These are phyloP conservation scores for Elymus sibiricus DNA, from an alignment of 176 grass and related monocot species.

Conservation along the genomic window DNA sequence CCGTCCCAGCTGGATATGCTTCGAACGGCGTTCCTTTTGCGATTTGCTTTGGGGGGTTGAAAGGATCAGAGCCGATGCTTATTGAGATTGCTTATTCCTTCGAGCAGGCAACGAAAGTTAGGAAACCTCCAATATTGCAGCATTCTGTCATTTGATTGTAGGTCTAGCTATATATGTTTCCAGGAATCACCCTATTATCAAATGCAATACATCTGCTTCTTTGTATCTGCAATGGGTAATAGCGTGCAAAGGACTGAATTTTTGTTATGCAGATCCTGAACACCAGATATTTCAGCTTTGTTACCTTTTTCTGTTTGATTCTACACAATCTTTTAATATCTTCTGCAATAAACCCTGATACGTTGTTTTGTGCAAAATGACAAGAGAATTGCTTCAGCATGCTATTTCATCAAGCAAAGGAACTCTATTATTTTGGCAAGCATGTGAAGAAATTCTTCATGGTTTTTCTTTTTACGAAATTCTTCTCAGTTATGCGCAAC, in stretches of 20 bases:
- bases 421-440: not conserved
- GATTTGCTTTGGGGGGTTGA: conserved; percentile 70
- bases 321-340: no score
- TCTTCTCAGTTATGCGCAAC: not conserved
- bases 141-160: conserved; percentile 35
- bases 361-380: not conserved
- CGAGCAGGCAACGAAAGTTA: conserved; percentile 62
- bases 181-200: no score
- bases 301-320: no score
- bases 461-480: not conserved
- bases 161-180: not conserved
- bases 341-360: not conserved
- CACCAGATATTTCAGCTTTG: no score
- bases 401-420: not conserved
- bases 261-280: no score
- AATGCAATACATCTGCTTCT: no score
- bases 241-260: no score
- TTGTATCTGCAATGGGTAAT: no score
- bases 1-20: conserved; percentile 68
- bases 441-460: not conserved
- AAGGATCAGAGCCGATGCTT: conserved; percentile 66
- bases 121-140: conserved; percentile 49
- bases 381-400: not conserved
- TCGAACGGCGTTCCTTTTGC: conserved; percentile 45
- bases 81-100: conserved; percentile 78